Conservation (phyloP, 331 rosid genomes). For the Spiraea crenata region DNA sequence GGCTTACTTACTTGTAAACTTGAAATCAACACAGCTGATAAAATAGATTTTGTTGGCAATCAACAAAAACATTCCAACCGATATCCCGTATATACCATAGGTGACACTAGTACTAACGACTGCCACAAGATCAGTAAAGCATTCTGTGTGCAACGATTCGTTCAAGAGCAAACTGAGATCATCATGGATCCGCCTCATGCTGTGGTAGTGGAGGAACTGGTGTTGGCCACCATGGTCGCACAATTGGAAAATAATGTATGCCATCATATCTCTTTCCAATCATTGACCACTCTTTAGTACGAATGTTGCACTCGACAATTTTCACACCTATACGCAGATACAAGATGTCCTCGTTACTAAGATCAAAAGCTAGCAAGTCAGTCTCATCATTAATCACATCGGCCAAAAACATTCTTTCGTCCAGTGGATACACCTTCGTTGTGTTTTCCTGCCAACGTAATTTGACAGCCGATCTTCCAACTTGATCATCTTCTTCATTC, state of each 20-base stretch:
- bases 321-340: not conserved
- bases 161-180: no score
- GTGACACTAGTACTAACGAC: no score
- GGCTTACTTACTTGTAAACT: no score
- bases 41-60: no score
- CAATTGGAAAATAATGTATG: not conserved
- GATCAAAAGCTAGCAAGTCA: not conserved
- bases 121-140: no score
- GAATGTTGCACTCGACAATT: not conserved
- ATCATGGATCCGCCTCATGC: no score
- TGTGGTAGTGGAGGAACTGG: not conserved
- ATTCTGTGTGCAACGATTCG: no score
- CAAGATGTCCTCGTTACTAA: not conserved
- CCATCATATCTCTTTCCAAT: not conserved
- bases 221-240: not conserved
- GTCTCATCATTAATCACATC: not conserved
- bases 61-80: no score
- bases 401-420: not conserved
- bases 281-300: not conserved
- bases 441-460: no score
- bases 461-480: not conserved
- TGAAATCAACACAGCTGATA: no score
- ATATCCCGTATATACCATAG: no score
- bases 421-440: not conserved
- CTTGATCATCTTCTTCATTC: not conserved